phyloP scores from a whole-genome alignment of 768 basidiomycete genomes.

The Sporobolomyces roseus region DNA sequence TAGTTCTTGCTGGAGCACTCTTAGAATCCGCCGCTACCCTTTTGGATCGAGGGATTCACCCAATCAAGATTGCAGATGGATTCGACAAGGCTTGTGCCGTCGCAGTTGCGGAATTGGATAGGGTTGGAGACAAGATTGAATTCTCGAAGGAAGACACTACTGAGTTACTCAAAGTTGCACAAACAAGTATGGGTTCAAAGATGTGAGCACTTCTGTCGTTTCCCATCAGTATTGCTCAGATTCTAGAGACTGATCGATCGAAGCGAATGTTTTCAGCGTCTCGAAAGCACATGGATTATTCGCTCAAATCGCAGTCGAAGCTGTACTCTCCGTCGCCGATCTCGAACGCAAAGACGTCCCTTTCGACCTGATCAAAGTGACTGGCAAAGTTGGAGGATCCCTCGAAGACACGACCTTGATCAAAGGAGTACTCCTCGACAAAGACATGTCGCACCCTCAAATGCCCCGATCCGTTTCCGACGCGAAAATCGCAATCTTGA shows the following conservation, averaged over 20 bases:
- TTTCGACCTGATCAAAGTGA: slow-evolving; percentile 98
- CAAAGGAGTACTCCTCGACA: slow-evolving; percentile 96
- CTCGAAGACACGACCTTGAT: slow-evolving; percentile 92
- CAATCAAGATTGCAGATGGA: slow-evolving; percentile 97
- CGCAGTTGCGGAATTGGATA: slow-evolving; percentile 83
- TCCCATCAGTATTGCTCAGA: neutral
- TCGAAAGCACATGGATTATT: slow-evolving; percentile 94
- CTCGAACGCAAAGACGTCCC: slow-evolving; percentile 89
- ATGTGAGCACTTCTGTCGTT: slow-evolving; percentile 60
- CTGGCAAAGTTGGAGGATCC: slow-evolving; percentile 96
- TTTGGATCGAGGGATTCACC: slow-evolving; percentile 99
- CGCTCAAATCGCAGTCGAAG: slow-evolving; percentile 95
- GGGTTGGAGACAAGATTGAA: slow-evolving; percentile 81
- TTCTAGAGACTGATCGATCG: neutral
- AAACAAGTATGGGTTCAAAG: slow-evolving; percentile 95
- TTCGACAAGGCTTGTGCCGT: slow-evolving; percentile 91
- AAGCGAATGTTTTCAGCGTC: slow-evolving; percentile 58
- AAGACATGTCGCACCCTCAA: slow-evolving; percentile 98
- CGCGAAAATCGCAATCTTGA: slow-evolving; percentile 90
- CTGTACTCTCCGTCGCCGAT: slow-evolving; percentile 91
- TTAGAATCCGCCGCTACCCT: slow-evolving; percentile 89
- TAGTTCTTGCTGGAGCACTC: slow-evolving; percentile 95
- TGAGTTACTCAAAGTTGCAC: slow-evolving; percentile 88
- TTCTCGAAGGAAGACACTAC: slow-evolving; percentile 76
- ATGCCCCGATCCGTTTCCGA: slow-evolving; percentile 87